Conservation (phyloP, 2,329 filamentous ascomycete species). For the Hymenoscyphus fraxineus region DNA sequence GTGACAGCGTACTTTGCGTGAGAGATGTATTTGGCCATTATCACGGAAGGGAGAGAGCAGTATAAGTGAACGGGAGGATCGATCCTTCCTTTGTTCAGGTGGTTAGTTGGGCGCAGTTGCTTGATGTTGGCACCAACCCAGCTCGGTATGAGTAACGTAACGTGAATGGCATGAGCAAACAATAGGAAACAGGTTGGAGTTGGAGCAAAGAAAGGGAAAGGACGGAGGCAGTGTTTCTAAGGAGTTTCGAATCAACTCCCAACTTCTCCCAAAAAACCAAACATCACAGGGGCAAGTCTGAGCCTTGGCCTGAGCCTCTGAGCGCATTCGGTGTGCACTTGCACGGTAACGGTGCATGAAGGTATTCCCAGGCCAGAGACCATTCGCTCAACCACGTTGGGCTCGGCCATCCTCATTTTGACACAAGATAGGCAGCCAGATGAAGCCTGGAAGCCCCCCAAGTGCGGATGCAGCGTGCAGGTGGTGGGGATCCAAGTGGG, state of each 20-base stretch:
- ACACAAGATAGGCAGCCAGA: neutral
- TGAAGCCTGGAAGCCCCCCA: neutral
- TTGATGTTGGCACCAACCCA: neutral
- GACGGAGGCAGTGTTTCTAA: neutral
- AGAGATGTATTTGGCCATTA: constrained; percentile 6
- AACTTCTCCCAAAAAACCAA: neutral
- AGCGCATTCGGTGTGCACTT: neutral
- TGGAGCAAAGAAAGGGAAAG: neutral
- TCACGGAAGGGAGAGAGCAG: neutral
- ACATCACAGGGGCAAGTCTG: constrained; percentile 1
- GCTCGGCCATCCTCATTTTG: neutral
- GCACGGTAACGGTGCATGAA: neutral
- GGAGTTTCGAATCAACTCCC: neutral
- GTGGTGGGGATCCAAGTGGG: neutral
- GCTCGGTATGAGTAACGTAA: neutral
- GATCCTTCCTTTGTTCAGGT: neutral
- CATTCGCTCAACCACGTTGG: neutral
- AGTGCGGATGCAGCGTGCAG: neutral
- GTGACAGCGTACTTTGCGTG: constrained; percentile 5
- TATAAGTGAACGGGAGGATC: neutral
- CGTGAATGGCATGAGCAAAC: neutral
- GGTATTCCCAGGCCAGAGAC: neutral
- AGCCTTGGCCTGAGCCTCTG: neutral
- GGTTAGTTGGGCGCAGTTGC: neutral
- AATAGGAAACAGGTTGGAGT: neutral